phyloP scores from a whole-genome alignment of 331 rosid genomes.

The Cydonia oblonga region DNA sequence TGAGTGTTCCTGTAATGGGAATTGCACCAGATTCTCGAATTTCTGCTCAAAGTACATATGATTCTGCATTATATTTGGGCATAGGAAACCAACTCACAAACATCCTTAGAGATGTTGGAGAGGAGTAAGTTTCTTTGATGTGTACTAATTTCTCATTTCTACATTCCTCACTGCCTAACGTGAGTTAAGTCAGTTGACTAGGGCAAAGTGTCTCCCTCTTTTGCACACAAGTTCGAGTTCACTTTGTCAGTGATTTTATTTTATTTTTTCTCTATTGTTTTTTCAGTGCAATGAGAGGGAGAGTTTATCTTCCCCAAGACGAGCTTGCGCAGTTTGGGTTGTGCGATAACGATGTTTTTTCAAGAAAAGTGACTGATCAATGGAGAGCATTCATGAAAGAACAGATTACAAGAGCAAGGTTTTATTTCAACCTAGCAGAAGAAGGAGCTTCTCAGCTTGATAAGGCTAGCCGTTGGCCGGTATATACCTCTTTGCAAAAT shows the following conservation, averaged over 20 bases:
- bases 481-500: background rate
- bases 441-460: slow-evolving; percentile 80
- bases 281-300: slow-evolving; percentile 70
- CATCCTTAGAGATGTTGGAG: slow-evolving; percentile 90
- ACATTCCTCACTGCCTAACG: background rate
- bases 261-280: background rate
- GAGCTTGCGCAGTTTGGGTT: slow-evolving; percentile 77
- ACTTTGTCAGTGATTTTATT: background rate
- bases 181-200: background rate
- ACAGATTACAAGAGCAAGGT: slow-evolving; percentile 69
- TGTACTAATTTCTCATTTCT: background rate
- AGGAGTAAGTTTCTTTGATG: slow-evolving; percentile 47
- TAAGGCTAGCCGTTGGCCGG: slow-evolving; percentile 90
- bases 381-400: slow-evolving; percentile 82
- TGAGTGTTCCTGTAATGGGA: slow-evolving; percentile 88
- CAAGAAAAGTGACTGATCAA: slow-evolving; percentile 42
- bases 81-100: slow-evolving; percentile 83
- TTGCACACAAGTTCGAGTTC: background rate
- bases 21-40: slow-evolving; percentile 49
- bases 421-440: slow-evolving; percentile 61
- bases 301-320: slow-evolving; percentile 85
- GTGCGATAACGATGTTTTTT: slow-evolving; percentile 47
- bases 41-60: slow-evolving; percentile 39
- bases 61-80: slow-evolving; percentile 65
- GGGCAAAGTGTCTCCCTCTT: accelerated